A percentile compares a stretch with the other conserved stretches of the same genome.
These are phyloP conservation scores for Botrytis sinoallii DNA, from an alignment of 2,329 filamentous ascomycete species.

Conservation along the genomic window DNA sequence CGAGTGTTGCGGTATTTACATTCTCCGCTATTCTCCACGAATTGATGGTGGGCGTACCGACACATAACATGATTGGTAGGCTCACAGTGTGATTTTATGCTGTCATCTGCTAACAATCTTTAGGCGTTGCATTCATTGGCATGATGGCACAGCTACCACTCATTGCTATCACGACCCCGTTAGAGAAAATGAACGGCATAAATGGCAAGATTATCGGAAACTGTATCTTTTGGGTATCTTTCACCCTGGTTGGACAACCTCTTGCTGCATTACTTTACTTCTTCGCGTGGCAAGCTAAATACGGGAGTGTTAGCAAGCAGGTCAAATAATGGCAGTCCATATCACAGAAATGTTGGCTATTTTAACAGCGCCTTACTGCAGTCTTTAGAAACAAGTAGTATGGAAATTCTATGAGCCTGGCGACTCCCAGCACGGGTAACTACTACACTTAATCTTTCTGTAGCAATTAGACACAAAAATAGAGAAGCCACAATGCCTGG, in stretches of 20 bases:
- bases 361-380: neutral
- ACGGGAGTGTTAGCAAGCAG: conserved; percentile 68
- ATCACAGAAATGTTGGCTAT: conserved; percentile 10
- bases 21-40: conserved; percentile 90
- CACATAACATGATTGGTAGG: conserved; percentile 85
- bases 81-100: neutral
- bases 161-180: conserved; percentile 72
- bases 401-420: neutral
- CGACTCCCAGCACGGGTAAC: neutral
- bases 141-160: conserved; percentile 94
- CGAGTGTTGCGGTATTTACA: conserved; percentile 80
- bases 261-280: conserved; percentile 92
- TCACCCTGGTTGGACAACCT: conserved; percentile 92
- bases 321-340: conserved; percentile 12
- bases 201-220: conserved; percentile 82
- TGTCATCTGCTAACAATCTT: conserved; percentile 24
- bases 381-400: neutral
- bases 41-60: conserved; percentile 87
- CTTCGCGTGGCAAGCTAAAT: conserved; percentile 98
- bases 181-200: conserved; percentile 75
- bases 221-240: conserved; percentile 93
- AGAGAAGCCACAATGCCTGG: neutral
- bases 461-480: neutral
- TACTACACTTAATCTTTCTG: too few species aligned
- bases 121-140: conserved; percentile 85